Conservation (phyloP, 1,139 yeast genomes). For the Saccharomyces pastorianus region DNA sequence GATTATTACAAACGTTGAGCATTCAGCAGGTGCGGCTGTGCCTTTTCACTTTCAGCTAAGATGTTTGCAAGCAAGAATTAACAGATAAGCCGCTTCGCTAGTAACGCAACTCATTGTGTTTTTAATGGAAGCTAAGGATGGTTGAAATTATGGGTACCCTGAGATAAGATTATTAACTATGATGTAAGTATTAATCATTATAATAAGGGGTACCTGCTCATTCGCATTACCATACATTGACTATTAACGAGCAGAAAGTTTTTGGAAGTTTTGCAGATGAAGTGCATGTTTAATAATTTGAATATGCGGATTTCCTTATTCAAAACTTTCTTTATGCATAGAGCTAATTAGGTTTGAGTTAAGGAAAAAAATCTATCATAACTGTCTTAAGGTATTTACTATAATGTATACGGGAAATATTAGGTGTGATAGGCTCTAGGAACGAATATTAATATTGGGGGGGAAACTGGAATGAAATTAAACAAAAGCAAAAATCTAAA, state of each 20-base stretch:
- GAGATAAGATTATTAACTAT: not conserved
- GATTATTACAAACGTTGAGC: not conserved
- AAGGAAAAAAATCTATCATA: not conserved
- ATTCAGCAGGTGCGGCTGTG: not conserved
- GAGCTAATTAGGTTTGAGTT: not conserved
- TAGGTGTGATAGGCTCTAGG: not conserved
- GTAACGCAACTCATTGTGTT: not conserved
- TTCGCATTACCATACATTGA: not conserved
- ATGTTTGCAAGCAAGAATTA: not conserved
- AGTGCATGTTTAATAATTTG: not conserved
- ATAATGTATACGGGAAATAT: not conserved
- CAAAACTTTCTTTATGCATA: not conserved
- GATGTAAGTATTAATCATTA: not conserved
- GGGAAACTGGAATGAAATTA: constrained; percentile 1
- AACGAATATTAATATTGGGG: not conserved
- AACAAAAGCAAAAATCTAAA: constrained; percentile 3
- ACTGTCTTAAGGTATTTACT: not conserved
- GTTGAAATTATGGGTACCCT: not conserved
- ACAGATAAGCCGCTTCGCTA: not conserved
- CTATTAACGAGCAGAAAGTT: not conserved
- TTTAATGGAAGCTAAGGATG: not conserved
- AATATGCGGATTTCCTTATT: not conserved
- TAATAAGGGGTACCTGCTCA: not conserved
- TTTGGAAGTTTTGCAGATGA: not conserved
- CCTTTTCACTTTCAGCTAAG: not conserved